Evolutionary conservation across 2,329 filamentous ascomycete species (phyloP).

Genomic region (Coniella lustricola): DNA sequence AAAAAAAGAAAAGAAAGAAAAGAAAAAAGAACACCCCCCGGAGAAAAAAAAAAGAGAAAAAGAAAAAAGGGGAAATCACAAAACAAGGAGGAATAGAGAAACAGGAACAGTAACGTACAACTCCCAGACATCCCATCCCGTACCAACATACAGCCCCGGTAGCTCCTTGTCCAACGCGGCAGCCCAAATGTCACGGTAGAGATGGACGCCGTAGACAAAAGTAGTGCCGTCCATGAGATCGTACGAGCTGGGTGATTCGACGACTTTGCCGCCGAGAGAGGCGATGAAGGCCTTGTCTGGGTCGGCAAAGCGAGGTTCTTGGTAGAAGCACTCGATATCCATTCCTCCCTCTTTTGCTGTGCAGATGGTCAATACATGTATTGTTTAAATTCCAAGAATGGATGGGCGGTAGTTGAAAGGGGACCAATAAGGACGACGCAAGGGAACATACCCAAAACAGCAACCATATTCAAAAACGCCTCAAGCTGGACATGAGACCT

Average conservation of each 20-base stretch:
- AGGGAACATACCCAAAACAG: slow-evolving; percentile 33
- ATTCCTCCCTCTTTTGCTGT: slow-evolving; percentile 20
- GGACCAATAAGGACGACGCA: no score
- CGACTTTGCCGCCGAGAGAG: slow-evolving; percentile 45
- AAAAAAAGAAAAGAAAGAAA: no score
- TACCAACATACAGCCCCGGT: slow-evolving; percentile 54
- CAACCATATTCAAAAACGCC: slow-evolving; percentile 43
- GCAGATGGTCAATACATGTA: background rate
- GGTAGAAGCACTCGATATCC: slow-evolving; percentile 40
- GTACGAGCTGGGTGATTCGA: slow-evolving; percentile 47
- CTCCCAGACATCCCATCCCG: slow-evolving; percentile 44
- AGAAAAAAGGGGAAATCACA: no score
- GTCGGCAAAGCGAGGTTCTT: slow-evolving; percentile 46
- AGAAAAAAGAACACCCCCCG: no score
- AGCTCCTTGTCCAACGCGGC: slow-evolving; percentile 36
- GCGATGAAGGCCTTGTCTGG: slow-evolving; percentile 46
- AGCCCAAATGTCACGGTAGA: slow-evolving; percentile 48
- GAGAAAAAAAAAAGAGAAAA: no score
- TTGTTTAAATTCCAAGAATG: background rate
- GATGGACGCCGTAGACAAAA: slow-evolving; percentile 56
- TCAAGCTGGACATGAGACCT: slow-evolving; percentile 45
- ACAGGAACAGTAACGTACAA: slow-evolving; percentile 27
- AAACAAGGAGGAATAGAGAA: no score
- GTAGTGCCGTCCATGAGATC: slow-evolving; percentile 38
- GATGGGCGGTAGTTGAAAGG: background rate